These are phyloP conservation scores for Fomitopsis betulina DNA, from an alignment of 1,284 basidiomycete species.

Conservation along the genomic window DNA sequence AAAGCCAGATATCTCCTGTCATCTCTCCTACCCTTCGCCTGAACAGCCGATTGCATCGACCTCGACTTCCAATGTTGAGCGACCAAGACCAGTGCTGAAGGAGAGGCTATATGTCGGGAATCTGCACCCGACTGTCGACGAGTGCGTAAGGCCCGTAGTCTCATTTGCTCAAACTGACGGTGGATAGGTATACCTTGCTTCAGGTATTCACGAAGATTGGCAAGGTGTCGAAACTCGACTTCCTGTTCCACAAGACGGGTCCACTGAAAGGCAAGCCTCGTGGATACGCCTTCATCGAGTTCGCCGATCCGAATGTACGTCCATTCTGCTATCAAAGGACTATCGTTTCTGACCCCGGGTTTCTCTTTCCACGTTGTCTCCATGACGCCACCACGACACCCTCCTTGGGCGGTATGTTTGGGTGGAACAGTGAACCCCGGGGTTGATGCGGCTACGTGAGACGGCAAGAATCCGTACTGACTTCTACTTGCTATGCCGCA, in stretches of 20 bases:
- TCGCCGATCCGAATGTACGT: conserved; percentile 75
- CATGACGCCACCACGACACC: conserved; percentile 11
- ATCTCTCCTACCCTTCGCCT: neutral
- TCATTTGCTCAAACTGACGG: neutral
- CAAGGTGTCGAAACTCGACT: conserved; percentile 89
- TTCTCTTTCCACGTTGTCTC: conserved; percentile 20
- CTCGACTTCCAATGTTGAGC: conserved; percentile 4
- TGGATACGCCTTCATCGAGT: conserved; percentile 95
- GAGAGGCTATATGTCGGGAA: conserved; percentile 91
- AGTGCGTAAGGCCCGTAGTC: conserved; percentile 45
- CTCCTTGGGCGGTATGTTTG: neutral
- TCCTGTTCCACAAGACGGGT: conserved; percentile 92
- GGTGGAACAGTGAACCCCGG: conserved; percentile 14
- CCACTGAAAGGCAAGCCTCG: conserved; percentile 86
- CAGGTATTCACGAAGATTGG: conserved; percentile 91
- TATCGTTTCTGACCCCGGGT: conserved; percentile 47
- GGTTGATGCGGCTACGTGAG: conserved; percentile 6
- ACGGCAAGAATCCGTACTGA: neutral
- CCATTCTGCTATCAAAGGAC: conserved; percentile 11
- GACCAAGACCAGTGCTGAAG: conserved; percentile 33
- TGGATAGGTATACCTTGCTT: conserved; percentile 73
- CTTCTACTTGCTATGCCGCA: conserved; percentile 28
- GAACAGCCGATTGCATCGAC: conserved; percentile 4
- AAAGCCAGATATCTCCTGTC: neutral
- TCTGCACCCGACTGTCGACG: conserved; percentile 83